Percentiles rank a stretch among this genome's conserved stretches.
Conservation (phyloP, 371 early-diverging fungal species). For the Syncephalis plumigaleata region DNA sequence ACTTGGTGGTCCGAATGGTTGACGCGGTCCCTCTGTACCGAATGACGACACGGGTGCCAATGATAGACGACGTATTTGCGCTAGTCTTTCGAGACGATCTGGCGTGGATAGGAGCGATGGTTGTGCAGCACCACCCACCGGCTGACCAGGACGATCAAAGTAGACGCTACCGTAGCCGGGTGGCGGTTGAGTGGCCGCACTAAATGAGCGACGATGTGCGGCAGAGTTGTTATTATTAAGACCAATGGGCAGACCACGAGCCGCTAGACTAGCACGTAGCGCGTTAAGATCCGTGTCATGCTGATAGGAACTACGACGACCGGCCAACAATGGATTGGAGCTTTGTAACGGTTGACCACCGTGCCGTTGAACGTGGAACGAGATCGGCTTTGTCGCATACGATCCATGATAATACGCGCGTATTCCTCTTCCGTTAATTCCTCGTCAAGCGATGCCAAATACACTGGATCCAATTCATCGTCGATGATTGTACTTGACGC, state of each 20-base stretch:
- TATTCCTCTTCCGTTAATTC: background rate
- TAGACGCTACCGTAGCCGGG: constrained; percentile 5
- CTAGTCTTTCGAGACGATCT: constrained; percentile 6
- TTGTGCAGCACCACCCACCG: constrained; percentile 3
- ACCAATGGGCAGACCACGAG: constrained; percentile 1
- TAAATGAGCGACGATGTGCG: background rate
- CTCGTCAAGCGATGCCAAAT: constrained; percentile 2
- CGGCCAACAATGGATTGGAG: constrained; percentile 1
- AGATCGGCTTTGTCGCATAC: background rate
- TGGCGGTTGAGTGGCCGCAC: constrained; percentile 3
- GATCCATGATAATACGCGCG: background rate
- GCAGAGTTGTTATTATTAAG: constrained; percentile 3
- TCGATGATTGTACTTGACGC: constrained; percentile 5
- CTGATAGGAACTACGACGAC: background rate
- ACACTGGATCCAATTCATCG: constrained; percentile 4
- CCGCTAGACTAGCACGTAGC: background rate
- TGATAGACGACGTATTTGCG: constrained; percentile 7
- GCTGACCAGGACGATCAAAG: constrained; percentile 4
- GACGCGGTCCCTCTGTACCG: constrained; percentile 3
- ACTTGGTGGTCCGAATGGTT: constrained; percentile 3
- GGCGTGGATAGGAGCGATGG: constrained; percentile 1
- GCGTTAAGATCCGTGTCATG: background rate
- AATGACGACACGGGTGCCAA: constrained; percentile 6
- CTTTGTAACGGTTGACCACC: constrained; percentile 5
- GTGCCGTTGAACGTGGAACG: constrained; percentile 4